phyloP scores from a whole-genome alignment of 352 stramenopile species.

The Pythium aquatile region DNA sequence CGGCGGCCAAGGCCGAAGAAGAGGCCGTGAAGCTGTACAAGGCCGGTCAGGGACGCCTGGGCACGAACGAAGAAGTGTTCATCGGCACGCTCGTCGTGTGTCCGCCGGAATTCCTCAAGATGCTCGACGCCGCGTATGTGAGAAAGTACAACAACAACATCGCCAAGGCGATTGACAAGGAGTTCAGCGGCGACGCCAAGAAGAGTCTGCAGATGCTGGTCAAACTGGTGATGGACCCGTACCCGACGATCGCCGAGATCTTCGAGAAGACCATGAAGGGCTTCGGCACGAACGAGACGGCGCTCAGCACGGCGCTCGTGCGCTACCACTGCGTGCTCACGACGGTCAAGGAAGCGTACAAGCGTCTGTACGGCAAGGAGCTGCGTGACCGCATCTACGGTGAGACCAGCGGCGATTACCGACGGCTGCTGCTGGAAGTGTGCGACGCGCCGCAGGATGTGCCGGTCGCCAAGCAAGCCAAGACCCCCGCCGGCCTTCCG shows the following conservation, averaged over 20 bases:
- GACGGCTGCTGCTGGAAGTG: conserved; percentile 51
- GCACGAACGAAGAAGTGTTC: conserved; percentile 76
- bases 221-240: conserved; percentile 50
- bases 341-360: conserved; percentile 64
- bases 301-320: conserved; percentile 51
- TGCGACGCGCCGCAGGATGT: conserved; percentile 68
- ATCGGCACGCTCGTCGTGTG: conserved; percentile 57
- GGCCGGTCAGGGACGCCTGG: conserved; percentile 64
- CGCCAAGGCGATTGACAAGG: conserved; percentile 71
- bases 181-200: conserved; percentile 81
- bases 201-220: conserved; percentile 63
- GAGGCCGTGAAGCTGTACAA: conserved; percentile 73
- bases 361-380: conserved; percentile 66
- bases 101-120: conserved; percentile 57
- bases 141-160: conserved; percentile 83
- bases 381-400: conserved; percentile 76
- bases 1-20: conserved; percentile 56
- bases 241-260: conserved; percentile 53
- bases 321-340: conserved; percentile 71
- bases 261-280: conserved; percentile 74
- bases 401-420: conserved; percentile 72
- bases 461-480: conserved; percentile 11
- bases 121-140: conserved; percentile 71
- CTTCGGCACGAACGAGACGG: conserved; percentile 64
- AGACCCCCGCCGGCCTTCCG: conserved; percentile 9